phyloP scores from a whole-genome alignment of 78 protist species.

The Chrysochromulina parva region DNA sequence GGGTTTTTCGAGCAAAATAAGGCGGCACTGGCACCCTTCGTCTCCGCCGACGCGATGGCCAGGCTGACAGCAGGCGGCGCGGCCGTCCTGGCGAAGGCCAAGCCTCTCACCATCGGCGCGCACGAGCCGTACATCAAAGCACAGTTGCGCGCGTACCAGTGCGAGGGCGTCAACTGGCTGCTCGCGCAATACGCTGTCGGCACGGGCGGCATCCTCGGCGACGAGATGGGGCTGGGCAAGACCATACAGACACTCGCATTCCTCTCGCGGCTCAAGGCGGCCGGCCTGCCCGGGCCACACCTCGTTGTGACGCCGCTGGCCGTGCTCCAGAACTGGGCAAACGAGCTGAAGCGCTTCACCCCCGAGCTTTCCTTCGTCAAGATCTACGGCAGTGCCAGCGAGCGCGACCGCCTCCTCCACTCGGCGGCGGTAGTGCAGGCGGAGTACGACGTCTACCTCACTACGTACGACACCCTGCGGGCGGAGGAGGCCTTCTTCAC shows the following conservation, averaged over 20 bases:
- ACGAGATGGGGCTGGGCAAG: slow-evolving; percentile 58
- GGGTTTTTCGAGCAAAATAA: too few species aligned
- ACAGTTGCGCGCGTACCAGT: neutral
- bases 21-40: too few species aligned
- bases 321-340: slow-evolving; percentile 43
- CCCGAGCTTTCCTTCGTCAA: neutral
- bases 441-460: slow-evolving; percentile 23
- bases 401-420: neutral
- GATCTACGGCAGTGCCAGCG: slow-evolving; percentile 14
- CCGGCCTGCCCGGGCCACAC: neutral
- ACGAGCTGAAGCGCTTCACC: slow-evolving; percentile 15
- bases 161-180: neutral
- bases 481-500: neutral
- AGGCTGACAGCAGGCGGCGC: too few species aligned
- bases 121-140: too few species aligned
- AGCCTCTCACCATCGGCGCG: too few species aligned
- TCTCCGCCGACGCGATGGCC: too few species aligned
- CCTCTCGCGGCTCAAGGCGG: neutral
- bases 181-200: neutral
- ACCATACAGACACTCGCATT: too few species aligned
- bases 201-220: slow-evolving; percentile 82
- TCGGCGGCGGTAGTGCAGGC: neutral
- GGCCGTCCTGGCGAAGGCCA: too few species aligned
- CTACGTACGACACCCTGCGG: slow-evolving; percentile 29
- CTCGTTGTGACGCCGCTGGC: slow-evolving; percentile 42